phyloP scores from a whole-genome alignment of 1,284 basidiomycete species.

The Irpex rosettiformis region DNA sequence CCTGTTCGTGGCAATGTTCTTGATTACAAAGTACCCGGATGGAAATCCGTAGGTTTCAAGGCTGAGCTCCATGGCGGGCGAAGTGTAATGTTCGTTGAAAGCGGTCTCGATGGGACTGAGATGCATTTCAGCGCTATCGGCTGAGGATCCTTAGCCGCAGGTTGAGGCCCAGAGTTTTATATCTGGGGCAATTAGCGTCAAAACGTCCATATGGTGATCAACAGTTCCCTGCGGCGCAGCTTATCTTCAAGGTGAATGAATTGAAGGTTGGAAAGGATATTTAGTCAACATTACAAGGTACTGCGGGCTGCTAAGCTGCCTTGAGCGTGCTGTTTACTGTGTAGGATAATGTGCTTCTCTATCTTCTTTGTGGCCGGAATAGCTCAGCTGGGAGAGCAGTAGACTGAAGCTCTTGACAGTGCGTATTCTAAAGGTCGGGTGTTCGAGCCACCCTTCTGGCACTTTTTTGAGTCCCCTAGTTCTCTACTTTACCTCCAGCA shows the following conservation, averaged over 20 bases:
- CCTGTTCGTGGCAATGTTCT: constrained; percentile 55
- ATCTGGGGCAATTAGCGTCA: too few species aligned
- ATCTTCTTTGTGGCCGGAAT: not conserved
- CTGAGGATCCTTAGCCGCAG: too few species aligned
- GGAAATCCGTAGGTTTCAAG: constrained; percentile 55
- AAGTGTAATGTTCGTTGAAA: constrained; percentile 18
- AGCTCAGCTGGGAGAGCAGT: not conserved
- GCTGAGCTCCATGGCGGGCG: constrained; percentile 22
- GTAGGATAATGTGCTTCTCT: not conserved
- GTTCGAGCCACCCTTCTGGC: not conserved
- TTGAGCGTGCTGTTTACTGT: not conserved
- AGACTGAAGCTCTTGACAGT: constrained; percentile 1
- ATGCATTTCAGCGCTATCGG: constrained; percentile 16
- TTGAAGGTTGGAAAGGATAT: too few species aligned
- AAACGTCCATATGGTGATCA: too few species aligned
- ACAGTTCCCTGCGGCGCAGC: too few species aligned
- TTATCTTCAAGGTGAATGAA: too few species aligned
- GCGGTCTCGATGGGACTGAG: constrained; percentile 18
- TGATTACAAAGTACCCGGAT: constrained; percentile 71
- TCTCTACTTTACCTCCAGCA: too few species aligned
- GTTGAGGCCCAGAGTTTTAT: not conserved
- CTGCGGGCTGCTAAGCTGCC: too few species aligned
- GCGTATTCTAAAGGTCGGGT: not conserved
- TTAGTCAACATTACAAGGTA: too few species aligned
- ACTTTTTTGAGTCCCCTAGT: not conserved